phyloP scores from a whole-genome alignment of 2,329 filamentous ascomycete species.

The Elsinoe australis region DNA sequence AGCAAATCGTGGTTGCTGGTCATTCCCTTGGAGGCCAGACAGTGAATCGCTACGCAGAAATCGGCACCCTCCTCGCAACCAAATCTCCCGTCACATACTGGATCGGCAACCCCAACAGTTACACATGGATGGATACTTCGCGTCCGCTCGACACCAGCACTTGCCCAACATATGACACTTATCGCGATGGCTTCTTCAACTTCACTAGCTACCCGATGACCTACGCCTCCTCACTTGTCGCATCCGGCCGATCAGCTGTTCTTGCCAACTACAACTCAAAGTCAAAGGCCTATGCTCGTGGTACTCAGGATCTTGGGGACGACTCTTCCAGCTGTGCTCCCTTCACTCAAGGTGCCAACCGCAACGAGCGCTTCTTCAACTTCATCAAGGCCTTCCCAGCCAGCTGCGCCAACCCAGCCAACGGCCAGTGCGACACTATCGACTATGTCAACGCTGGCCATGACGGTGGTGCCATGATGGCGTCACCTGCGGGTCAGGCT shows the following conservation, averaged over 20 bases:
- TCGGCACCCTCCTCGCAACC: slow-evolving; percentile 25
- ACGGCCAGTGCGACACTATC: slow-evolving; percentile 30
- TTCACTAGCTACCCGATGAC: slow-evolving; percentile 29
- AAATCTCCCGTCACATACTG: slow-evolving; percentile 28
- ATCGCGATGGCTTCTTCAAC: slow-evolving; percentile 31
- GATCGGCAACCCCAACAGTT: slow-evolving; percentile 33
- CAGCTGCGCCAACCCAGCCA: slow-evolving; percentile 24
- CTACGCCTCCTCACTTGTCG: slow-evolving; percentile 27
- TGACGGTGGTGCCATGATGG: slow-evolving; percentile 32
- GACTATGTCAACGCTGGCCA: slow-evolving; percentile 32
- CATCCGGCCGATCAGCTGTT: slow-evolving; percentile 26
- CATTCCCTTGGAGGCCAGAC: slow-evolving; percentile 33
- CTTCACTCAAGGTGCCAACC: slow-evolving; percentile 28
- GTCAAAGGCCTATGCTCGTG: slow-evolving; percentile 31
- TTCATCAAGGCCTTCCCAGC: slow-evolving; percentile 32
- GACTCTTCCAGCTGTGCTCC: slow-evolving; percentile 30
- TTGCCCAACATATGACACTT: slow-evolving; percentile 31
- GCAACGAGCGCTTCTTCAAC: slow-evolving; percentile 36
- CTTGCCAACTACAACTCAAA: slow-evolving; percentile 31
- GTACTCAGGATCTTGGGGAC: slow-evolving; percentile 31
- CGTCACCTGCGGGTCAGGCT: slow-evolving; percentile 29
- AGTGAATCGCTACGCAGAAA: slow-evolving; percentile 30
- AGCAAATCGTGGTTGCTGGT: slow-evolving; percentile 33
- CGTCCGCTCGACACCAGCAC: slow-evolving; percentile 27
- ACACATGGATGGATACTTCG: slow-evolving; percentile 28